These are phyloP conservation scores for Trebouxiophyceae sp. DNA, from an alignment of 163 green algal species.

Conservation along the genomic window DNA sequence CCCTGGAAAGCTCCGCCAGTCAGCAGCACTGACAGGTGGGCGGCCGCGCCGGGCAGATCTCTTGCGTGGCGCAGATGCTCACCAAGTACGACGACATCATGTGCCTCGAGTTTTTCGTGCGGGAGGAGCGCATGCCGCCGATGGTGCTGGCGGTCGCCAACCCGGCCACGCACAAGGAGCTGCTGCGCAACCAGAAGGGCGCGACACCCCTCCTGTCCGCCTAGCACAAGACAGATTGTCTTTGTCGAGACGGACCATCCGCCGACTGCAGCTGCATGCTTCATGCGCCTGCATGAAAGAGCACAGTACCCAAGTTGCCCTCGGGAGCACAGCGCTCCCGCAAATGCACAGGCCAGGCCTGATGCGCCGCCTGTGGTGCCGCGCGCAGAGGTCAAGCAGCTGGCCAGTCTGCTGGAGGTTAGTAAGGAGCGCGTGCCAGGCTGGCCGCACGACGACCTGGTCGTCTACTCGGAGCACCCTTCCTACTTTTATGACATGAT, in stretches of 20 bases:
- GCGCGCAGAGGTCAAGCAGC: background rate
- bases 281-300: too few species aligned
- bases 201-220: too few species aligned
- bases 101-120: background rate
- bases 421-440: background rate
- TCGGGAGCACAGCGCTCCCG: too few species aligned
- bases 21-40: too few species aligned
- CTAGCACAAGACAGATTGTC: too few species aligned
- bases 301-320: too few species aligned
- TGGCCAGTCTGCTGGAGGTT: background rate
- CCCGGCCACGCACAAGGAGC: background rate
- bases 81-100: background rate
- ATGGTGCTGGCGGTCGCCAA: background rate
- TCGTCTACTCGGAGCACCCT: background rate
- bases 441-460: background rate
- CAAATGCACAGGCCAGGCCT: too few species aligned
- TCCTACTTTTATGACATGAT: constrained; percentile 1
- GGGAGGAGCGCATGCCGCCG: background rate
- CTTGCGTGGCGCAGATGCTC: background rate
- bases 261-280: too few species aligned
- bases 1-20: too few species aligned
- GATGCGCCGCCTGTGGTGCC: too few species aligned
- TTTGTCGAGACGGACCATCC: too few species aligned
- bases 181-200: too few species aligned
- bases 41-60: background rate